Base-by-base conservation (phyloP, 2,329 filamentous ascomycete species). In the Alternaria triticina region DNA sequence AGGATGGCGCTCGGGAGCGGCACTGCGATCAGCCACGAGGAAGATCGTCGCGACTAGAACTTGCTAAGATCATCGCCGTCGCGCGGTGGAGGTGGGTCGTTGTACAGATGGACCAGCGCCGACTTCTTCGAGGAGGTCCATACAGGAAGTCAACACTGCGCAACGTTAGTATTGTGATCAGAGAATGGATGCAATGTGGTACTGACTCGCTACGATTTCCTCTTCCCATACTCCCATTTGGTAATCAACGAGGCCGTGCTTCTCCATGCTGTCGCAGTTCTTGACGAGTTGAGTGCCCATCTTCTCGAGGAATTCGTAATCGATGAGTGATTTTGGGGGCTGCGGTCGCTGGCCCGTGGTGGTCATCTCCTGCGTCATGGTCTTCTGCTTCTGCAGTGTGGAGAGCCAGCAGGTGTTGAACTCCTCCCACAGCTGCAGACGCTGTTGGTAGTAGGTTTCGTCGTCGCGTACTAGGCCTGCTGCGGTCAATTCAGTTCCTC, bases 201-300 rank as follows among this genome's bases (percentile, higher is more conserved):
- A 86, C 92, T 81, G 84, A 97, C 94, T 86, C 62, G 88, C 87
- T 71, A 96, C 88, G 71, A 98, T 97, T 75, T 92, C 89, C 77
- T 98, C 94, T 81, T 98, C 96, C 88, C 93, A 96, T 25, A 98
- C 92, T 9, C 96, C 96, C 83, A 97, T 96, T 75, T 98, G 91
- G 78, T 98, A 99, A 82, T 99, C 96, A 11, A 99, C 93, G 51
- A 99, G 83, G n/a, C 96, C 96, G 76, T 96, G 90, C 70, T 91
- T 90, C 80, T 98, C 95, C 66, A 98, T 87, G 54, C 88, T 88
- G 77, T 98, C 94, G 77, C 94, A 97, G 54, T 97, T 84, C 54
- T 89, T 87, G 59, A 97, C 87, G 28, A 99, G 81, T 73, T 97
- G 91, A 58, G 91, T 90, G 12, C 92, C 93, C 87, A 98, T 90